Base-by-base conservation (phyloP, 345 rosid species). In the Gossypium anomalum region DNA sequence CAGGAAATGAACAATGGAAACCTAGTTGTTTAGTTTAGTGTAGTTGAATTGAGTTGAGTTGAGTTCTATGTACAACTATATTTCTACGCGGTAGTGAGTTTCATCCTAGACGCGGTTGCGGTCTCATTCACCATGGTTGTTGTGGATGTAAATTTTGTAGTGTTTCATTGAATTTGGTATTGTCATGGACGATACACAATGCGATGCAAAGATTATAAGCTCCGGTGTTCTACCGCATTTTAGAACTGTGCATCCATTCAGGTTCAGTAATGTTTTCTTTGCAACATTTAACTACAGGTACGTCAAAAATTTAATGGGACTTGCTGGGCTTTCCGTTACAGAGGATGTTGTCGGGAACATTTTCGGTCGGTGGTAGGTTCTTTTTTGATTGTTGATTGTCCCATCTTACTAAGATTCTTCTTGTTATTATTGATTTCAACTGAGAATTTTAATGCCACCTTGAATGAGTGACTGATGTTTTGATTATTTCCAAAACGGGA, bases 281-380 rank as follows among this genome's bases (percentile, higher is more conserved):
- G 16, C 20, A 23, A 20, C 27, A 23, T 76, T 75, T 71, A 45
- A 78, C 13, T 77, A 73, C 78, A 92, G 98, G 81, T 92, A 89
- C 64, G 75, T 92, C 53, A 94, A 92, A 82, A 87, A 81, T 73
- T 81, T 89, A 82, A 88, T 94, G 97, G 85, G 82, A 77, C 88
- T 87, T 11, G 72, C 95, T 79, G 97, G 88, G 53, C 89, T 94
- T 15, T 84, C 89, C 62, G 87, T 94, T 41, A 87, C 95, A 87
- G 97, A 94, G 81, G 97, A 94, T 84, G 93, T 88, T 77, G 90
- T 92, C 79, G 98, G 98, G 27, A 92, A 94, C 85, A 92, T 94
- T 77, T 94, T 90, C 75, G 92, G 98, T 38, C 88, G 87, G 72
- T 94, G 97, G 95, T 94, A 75, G 82, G 97, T 84, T 48, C 20